A percentile compares a stretch with the other conserved stretches of the same genome.
phyloP scores from a whole-genome alignment of 768 basidiomycete genomes.

The Dacryopinax spathularia region DNA sequence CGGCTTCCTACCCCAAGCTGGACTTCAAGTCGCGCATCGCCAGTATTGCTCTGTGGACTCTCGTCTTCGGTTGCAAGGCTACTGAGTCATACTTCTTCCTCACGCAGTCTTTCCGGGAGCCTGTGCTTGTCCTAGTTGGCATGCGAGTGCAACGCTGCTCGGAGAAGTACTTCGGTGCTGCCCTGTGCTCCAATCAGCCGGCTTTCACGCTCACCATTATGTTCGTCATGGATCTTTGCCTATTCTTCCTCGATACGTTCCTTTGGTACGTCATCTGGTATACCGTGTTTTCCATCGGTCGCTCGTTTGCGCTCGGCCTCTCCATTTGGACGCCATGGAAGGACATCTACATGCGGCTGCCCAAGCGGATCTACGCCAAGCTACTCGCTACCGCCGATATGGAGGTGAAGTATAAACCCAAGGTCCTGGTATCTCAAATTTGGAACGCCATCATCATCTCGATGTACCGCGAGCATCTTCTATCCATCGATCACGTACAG shows the following conservation, averaged over 20 bases:
- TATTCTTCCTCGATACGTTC: slow-evolving; percentile 99
- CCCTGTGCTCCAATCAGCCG: slow-evolving; percentile 81
- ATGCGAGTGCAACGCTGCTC: slow-evolving; percentile 89
- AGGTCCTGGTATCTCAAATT: slow-evolving; percentile 96
- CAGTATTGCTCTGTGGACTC: slow-evolving; percentile 70
- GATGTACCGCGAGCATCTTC: slow-evolving; percentile 98
- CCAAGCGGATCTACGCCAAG: slow-evolving; percentile 95
- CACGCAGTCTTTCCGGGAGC: slow-evolving; percentile 83
- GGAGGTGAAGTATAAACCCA: slow-evolving; percentile 98
- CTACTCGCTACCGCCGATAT: slow-evolving; percentile 84
- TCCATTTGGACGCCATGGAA: slow-evolving; percentile 99
- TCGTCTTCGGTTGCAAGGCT: slow-evolving; percentile 94
- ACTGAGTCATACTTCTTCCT: slow-evolving; percentile 97
- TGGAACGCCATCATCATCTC: slow-evolving; percentile 99
- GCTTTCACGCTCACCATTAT: slow-evolving; percentile 93
- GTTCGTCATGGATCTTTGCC: slow-evolving; percentile 94
- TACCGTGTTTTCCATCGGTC: slow-evolving; percentile 76
- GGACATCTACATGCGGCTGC: slow-evolving; percentile 89
- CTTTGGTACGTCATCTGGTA: slow-evolving; percentile 99
- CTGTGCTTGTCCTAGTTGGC: slow-evolving; percentile 86
- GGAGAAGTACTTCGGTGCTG: slow-evolving; percentile 72
- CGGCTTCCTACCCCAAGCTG: slow-evolving; percentile 78
- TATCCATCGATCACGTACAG: slow-evolving; percentile 98
- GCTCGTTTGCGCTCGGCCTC: slow-evolving; percentile 80
- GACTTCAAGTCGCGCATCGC: slow-evolving; percentile 51